Percentiles rank a stretch among this genome's conserved stretches.
Conservation (phyloP, 805 yeast genomes). For the Ogataea nitratoaversa region DNA sequence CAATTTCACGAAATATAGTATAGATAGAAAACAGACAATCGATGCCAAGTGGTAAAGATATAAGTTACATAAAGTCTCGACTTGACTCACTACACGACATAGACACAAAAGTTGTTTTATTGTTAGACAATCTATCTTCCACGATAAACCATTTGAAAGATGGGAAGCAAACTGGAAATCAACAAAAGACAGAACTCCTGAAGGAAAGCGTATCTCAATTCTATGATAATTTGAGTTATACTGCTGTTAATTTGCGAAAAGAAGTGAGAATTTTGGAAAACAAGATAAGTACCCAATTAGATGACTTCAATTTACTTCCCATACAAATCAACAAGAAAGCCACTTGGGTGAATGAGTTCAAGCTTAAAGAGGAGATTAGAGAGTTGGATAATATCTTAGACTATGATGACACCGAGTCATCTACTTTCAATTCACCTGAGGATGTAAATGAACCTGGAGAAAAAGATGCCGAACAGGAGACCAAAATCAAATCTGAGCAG, state of each 20-base stretch:
- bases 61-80: constrained; percentile 42
- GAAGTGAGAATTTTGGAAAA: constrained; percentile 66
- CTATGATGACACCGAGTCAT: not conserved
- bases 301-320: constrained; percentile 49
- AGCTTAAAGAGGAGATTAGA: constrained; percentile 46
- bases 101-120: constrained; percentile 46
- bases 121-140: constrained; percentile 46
- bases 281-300: constrained; percentile 39
- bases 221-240: constrained; percentile 50
- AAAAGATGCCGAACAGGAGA: not conserved
- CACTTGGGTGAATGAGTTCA: constrained; percentile 57
- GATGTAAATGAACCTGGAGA: not conserved
- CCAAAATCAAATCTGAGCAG: no score
- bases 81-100: constrained; percentile 48
- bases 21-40: no score
- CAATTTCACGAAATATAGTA: no score
- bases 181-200: constrained; percentile 35
- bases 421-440: not conserved
- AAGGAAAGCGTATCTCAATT: constrained; percentile 41
- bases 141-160: constrained; percentile 39
- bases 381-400: constrained; percentile 28
- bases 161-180: constrained; percentile 25
- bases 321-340: constrained; percentile 67
- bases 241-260: constrained; percentile 56
- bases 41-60: constrained; percentile 11